Evolutionary conservation across 192 early-diverging fungal genomes (phyloP).

Genomic region (Coemansia brasiliensis): DNA sequence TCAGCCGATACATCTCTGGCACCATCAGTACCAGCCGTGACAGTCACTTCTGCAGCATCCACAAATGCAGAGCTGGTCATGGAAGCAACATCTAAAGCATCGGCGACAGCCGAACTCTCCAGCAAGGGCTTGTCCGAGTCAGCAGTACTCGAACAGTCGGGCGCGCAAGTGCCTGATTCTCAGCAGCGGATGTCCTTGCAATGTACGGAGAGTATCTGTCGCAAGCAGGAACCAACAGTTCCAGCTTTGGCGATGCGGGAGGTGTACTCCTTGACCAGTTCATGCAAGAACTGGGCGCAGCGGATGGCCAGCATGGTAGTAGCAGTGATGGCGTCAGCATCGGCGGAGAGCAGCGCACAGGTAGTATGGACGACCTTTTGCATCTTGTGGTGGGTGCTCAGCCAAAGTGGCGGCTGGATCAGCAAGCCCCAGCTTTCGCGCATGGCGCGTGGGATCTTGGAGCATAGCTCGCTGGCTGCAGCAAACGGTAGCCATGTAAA

Average conservation of each 20-base stretch:
- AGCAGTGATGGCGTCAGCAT: constrained; percentile 36
- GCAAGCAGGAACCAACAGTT: constrained; percentile 24
- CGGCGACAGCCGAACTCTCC: constrained; percentile 39
- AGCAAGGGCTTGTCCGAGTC: constrained; percentile 59
- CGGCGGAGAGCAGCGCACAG: constrained; percentile 47
- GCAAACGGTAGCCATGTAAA: not conserved
- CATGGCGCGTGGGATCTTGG: constrained; percentile 57
- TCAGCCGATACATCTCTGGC: not conserved
- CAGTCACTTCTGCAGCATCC: constrained; percentile 14
- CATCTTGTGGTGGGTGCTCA: constrained; percentile 54
- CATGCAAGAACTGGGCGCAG: constrained; percentile 55
- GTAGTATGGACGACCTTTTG: constrained; percentile 51
- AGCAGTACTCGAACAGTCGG: constrained; percentile 58
- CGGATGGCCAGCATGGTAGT: constrained; percentile 45
- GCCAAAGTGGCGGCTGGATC: constrained; percentile 54
- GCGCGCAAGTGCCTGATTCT: constrained; percentile 50
- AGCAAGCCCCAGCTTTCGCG: constrained; percentile 49
- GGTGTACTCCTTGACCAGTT: constrained; percentile 49
- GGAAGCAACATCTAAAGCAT: constrained; percentile 38
- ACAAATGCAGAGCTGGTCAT: constrained; percentile 12
- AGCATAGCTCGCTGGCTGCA: constrained; percentile 1
- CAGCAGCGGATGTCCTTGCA: constrained; percentile 58
- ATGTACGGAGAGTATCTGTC: constrained; percentile 52
- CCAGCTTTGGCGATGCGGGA: constrained; percentile 49
- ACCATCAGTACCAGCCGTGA: not conserved